A percentile compares a stretch with the other conserved stretches of the same genome.
Evolutionary conservation across 176 grass and related monocot species (phyloP).

Genomic region (Rhynchospora tenuis): DNA sequence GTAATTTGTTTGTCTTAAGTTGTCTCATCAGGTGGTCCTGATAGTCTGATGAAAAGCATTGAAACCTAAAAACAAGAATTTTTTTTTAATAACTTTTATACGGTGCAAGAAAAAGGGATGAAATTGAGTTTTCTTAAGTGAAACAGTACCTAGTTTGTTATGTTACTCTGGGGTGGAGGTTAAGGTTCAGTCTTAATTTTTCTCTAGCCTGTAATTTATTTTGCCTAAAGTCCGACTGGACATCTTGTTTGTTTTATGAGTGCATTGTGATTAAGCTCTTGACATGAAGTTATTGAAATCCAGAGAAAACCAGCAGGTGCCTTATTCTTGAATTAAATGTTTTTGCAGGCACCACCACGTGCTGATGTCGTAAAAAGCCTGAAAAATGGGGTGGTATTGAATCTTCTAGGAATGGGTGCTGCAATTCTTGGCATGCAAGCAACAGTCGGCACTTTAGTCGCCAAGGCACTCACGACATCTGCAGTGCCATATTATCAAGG

Average conservation of each 20-base stretch:
- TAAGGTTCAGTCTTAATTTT: neutral
- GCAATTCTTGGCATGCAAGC: slow-evolving; percentile 89
- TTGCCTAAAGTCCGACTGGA: neutral
- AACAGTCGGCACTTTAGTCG: slow-evolving; percentile 67
- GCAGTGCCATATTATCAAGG: slow-evolving; percentile 78
- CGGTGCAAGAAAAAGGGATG: neutral
- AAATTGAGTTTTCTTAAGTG: neutral
- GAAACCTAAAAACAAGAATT: slow-evolving; percentile 50
- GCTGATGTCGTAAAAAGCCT: slow-evolving; percentile 69
- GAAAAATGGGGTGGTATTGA: slow-evolving; percentile 63
- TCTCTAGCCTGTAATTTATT: neutral
- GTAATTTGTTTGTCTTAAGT: slow-evolving; percentile 63
- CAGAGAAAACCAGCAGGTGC: neutral
- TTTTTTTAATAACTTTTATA: neutral
- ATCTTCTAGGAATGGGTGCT: slow-evolving; percentile 77
- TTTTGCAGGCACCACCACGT: slow-evolving; percentile 74
- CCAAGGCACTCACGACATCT: slow-evolving; percentile 70
- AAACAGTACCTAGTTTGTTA: neutral
- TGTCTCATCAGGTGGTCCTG: slow-evolving; percentile 34
- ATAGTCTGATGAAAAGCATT: slow-evolving; percentile 43
- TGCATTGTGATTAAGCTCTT: neutral
- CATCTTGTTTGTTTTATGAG: neutral
- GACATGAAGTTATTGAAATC: neutral
- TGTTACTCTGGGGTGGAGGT: neutral
- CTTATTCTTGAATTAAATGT: neutral